Base-by-base conservation (phyloP, 164 flowering plant genomes). In the Stephania japonica region DNA sequence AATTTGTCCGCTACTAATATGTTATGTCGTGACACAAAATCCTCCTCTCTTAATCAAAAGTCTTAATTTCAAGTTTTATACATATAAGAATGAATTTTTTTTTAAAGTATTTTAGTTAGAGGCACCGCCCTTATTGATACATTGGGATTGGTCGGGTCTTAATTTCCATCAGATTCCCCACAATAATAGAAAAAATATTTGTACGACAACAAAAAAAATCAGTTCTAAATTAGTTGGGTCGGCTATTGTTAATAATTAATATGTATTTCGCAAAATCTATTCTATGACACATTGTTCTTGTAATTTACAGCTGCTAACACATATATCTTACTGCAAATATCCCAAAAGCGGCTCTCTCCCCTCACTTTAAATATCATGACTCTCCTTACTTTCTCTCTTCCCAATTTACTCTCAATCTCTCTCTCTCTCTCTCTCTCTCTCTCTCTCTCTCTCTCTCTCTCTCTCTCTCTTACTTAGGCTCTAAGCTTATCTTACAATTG, bases 401-500 rank as follows among this genome's bases (percentile, higher is more conserved):
- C 14, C 56, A 69, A 71, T 50, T 73, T 49, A 38, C 25, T 18
- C 21, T 59, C 24, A 5, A 0, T 59, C 21, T 16, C 68, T 50
- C 64, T 68, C 74, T 23, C 32, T 64, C 67, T 64, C 61, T 24
- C 42, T 72, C 72, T 70, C 53, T 62, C 65, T 42, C 19, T 62
- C 63, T 72, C 67, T 76, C 72, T 41, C 49, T 69, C 74, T 21
- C 65, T 71, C 49, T 67, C 44, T 43, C 63, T 68, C 53, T 63
- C 25, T 71, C 69, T 19, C 41, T 38, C 44, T 26, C 11, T n/a
- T 53, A 63, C 21, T 59, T 59, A 59, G 25, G 64, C 64, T 59
- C 64, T 59, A 59, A 59, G 64, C 7, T 59, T 59, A 59, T 6
- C 23, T 56, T 1, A 6, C 4, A 18, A 59, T n/a, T 59, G 64